A percentile compares a stretch with the other conserved stretches of the same genome.
Conservation (phyloP, 495 filamentous ascomycete species). For the Penicillium tannophilum region DNA sequence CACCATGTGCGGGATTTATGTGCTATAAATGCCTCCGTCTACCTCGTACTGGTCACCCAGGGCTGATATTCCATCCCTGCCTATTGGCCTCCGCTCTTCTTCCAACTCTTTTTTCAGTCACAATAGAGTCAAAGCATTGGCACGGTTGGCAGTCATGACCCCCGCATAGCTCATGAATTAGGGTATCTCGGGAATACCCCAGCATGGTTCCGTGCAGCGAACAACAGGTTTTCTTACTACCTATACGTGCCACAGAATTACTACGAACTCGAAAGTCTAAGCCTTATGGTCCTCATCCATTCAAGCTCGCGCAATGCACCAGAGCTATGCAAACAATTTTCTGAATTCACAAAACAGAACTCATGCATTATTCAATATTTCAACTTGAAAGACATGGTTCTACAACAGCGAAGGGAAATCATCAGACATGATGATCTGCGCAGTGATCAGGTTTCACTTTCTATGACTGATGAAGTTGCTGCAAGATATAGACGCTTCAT, state of each 20-base stretch:
- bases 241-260: conserved; percentile 5
- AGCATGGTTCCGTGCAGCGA: not conserved
- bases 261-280: not conserved
- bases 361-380: conserved; percentile 8
- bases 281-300: conserved; percentile 7
- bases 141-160: not conserved
- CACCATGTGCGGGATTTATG: not conserved
- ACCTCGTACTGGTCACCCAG: too few species aligned
- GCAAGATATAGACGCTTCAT: not conserved
- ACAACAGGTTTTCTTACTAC: conserved; percentile 5
- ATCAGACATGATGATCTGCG: not conserved
- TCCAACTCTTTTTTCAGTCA: not conserved
- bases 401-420: not conserved
- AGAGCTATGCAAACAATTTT: conserved; percentile 6
- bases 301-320: not conserved
- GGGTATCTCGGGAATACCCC: conserved; percentile 9
- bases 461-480: conserved; percentile 6
- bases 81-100: not conserved
- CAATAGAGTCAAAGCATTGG: not conserved
- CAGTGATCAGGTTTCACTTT: conserved; percentile 5
- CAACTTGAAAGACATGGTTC: not conserved
- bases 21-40: not conserved
- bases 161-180: not conserved
- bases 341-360: not conserved
- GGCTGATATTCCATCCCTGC: not conserved